Conservation (phyloP, 352 stramenopile species). For the Pythium rishiriense region DNA sequence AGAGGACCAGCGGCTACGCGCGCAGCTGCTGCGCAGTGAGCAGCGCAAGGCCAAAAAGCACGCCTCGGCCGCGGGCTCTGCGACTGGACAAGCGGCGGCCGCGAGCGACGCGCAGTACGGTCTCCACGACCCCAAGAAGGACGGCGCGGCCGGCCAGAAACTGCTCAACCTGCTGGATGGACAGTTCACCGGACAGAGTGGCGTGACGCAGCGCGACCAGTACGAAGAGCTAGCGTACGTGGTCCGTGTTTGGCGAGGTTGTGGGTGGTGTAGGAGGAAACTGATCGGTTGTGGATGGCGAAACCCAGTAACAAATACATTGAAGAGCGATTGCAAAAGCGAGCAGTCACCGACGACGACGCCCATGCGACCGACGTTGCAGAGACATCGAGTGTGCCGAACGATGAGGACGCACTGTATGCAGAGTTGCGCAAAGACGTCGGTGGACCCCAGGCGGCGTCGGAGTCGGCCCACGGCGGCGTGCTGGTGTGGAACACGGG, state of each 20-base stretch:
- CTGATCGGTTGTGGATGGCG: not conserved
- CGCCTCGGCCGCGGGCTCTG: not conserved
- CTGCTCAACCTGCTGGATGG: constrained; percentile 71
- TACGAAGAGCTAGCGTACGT: constrained; percentile 74
- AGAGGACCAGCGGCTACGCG: constrained; percentile 67
- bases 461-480: constrained; percentile 50
- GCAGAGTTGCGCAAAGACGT: constrained; percentile 59
- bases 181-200: constrained; percentile 79
- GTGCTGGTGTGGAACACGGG: constrained; percentile 78
- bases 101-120: constrained; percentile 41
- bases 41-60: constrained; percentile 23
- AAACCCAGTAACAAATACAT: constrained; percentile 73
- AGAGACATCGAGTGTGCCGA: constrained; percentile 21
- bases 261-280: not conserved
- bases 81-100: not conserved
- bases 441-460: constrained; percentile 4
- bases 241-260: not conserved
- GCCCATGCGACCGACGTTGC: constrained; percentile 5
- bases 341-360: constrained; percentile 13
- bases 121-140: constrained; percentile 75
- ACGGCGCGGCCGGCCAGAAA: constrained; percentile 68
- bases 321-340: constrained; percentile 68
- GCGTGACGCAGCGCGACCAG: constrained; percentile 59
- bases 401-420: constrained; percentile 71
- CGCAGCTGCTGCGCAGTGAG: constrained; percentile 44